Evolutionary conservation across 2,329 filamentous ascomycete species (phyloP).

Genomic region (Alternaria viburni): DNA sequence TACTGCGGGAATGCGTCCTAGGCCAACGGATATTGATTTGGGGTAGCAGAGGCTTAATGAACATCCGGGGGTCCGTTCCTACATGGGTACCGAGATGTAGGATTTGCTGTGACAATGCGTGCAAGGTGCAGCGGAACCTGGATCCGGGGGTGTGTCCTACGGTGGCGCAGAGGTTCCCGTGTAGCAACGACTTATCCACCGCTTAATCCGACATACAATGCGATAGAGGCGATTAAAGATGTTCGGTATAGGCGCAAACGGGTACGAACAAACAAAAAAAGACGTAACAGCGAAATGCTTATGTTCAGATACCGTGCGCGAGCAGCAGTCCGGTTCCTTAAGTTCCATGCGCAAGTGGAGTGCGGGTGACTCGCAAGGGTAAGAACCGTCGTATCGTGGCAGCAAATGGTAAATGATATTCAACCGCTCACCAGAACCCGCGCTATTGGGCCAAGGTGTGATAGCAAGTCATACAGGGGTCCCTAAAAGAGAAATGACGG

Average conservation of each 20-base stretch:
- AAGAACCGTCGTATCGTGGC: conserved; percentile 33
- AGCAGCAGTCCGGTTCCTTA: conserved; percentile 41
- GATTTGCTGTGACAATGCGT: conserved; percentile 39
- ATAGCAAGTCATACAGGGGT: conserved; percentile 38
- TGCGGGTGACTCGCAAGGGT: conserved; percentile 41
- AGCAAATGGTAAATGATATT: conserved; percentile 45
- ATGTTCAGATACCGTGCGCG: conserved; percentile 35
- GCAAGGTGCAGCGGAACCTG: conserved; percentile 35
- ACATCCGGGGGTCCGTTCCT: conserved; percentile 31
- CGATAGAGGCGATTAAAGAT: conserved; percentile 3
- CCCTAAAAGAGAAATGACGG: conserved; percentile 28
- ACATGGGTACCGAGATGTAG: conserved; percentile 39
- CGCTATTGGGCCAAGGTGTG: conserved; percentile 50
- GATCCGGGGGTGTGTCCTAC: conserved; percentile 27
- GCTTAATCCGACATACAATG: conserved; percentile 21
- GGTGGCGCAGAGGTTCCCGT: conserved; percentile 28
- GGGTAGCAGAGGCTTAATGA: conserved; percentile 29
- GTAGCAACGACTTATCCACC: conserved; percentile 30
- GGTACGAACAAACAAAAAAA: conserved; percentile 6
- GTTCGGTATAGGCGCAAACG: conserved; percentile 14
- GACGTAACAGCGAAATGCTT: conserved; percentile 8
- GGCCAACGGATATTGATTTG: conserved; percentile 16
- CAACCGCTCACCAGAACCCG: conserved; percentile 42
- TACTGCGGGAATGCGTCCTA: conserved; percentile 26
- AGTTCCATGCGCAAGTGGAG: conserved; percentile 39